Base-by-base conservation (phyloP, 2,329 filamentous ascomycete genomes). In the Curvularia spicifera region DNA sequence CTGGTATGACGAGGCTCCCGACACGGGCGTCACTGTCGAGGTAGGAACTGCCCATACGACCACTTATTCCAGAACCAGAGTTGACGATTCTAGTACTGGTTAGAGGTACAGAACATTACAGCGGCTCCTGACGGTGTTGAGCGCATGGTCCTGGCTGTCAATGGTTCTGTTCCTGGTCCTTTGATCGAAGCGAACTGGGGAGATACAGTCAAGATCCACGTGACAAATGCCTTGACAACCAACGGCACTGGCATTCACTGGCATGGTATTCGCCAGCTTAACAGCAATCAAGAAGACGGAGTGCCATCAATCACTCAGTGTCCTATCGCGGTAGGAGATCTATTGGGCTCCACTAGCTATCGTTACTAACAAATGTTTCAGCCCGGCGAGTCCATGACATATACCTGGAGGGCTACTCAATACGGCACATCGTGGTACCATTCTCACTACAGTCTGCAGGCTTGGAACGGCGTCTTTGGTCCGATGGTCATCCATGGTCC, bases 221-320 rank as follows among this genome's bases (percentile, higher is more conserved):
- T 45, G 2, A 24, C 7, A 10, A 24, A 20, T 18, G 20, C 15
- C 12, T 12, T 43, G 29, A 24, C 10, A 18, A 18, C 20, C 7
- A 20, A 76, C 51, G 74, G 74, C 1, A 79, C 77, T 29, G 76
- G 70, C 65, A 70, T 74, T 48, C 26, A 28, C 5, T 28, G 26
- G 26, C 26, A 28, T 28, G 26, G 26, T 28, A 28, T 28, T 28
- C 26, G 26, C 8, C 26, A 28, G 26, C 26, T 28, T 28, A 28
- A 28, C 8, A 28, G 6, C 8, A 28, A 28, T 28, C 26, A 28
- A 2, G 26, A 28, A 8, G 80, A 81, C 69, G 79, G 80, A 31
- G 78, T 80, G 10, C 75, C 78, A 10, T 72, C 71, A 1, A 67
- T 80, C 7, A 71, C 74, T 3, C 77, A 80, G 60, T 79, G 75